Percentiles rank a stretch among this genome's conserved stretches.
Evolutionary conservation across 2,329 filamentous ascomycete species (phyloP).

Genomic region (Byssothecium circinans): DNA sequence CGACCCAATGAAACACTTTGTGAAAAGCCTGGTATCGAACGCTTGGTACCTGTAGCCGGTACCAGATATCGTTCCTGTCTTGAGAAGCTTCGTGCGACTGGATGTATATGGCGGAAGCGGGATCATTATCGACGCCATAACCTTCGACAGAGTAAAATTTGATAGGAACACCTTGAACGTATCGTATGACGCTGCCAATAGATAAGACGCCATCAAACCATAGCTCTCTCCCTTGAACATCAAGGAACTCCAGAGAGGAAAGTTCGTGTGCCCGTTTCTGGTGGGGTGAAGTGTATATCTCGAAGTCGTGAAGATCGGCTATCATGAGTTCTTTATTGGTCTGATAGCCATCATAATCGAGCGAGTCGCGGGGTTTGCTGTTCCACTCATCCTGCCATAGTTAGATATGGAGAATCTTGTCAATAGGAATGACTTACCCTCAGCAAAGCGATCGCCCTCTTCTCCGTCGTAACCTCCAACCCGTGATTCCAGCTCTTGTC

Average conservation of each 20-base stretch:
- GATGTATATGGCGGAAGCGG: slow-evolving; percentile 64
- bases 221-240: slow-evolving; percentile 19
- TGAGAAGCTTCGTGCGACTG: slow-evolving; percentile 50
- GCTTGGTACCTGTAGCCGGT: slow-evolving; percentile 60
- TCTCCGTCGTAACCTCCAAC: slow-evolving; percentile 8
- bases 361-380: neutral
- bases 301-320: slow-evolving; percentile 26
- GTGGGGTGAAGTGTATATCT: slow-evolving; percentile 20
- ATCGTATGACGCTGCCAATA: slow-evolving; percentile 46
- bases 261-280: slow-evolving; percentile 15
- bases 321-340: slow-evolving; percentile 11
- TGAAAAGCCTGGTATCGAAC: slow-evolving; percentile 65
- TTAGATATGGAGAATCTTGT: neutral
- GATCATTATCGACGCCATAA: slow-evolving; percentile 57
- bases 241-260: slow-evolving; percentile 21
- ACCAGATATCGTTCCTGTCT: slow-evolving; percentile 58
- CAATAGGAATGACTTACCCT: slow-evolving; percentile 8
- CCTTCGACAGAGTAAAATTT: slow-evolving; percentile 64
- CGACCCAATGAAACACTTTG: slow-evolving; percentile 68
- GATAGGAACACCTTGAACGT: slow-evolving; percentile 61
- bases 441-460: slow-evolving; percentile 6
- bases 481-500: slow-evolving; percentile 14
- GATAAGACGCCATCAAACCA: slow-evolving; percentile 47
- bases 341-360: slow-evolving; percentile 4
- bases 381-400: slow-evolving; percentile 13